Base-by-base conservation (phyloP, 1,139 yeast genomes). In the Kodamaea arcana region DNA sequence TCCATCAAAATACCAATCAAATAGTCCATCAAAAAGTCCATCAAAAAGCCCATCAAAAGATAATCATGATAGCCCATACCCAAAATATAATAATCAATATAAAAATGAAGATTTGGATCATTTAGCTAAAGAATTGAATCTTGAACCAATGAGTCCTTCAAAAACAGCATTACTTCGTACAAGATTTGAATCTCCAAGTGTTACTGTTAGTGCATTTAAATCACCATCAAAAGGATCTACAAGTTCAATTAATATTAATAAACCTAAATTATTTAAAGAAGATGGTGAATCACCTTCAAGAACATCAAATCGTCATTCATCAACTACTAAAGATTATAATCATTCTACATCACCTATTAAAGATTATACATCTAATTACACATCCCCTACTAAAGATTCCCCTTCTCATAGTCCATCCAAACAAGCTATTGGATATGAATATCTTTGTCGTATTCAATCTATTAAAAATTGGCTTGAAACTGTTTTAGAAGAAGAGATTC, bases 361-460 rank as follows among this genome's bases (percentile, higher is more conserved):
- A 8, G 25, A 15, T 21, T 15, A 15, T 15, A 15, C 29, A 11
- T 17, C 30, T 3, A n/a, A 23, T 8, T 15, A 27, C 21, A 11
- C 7, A 15, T 20, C 31, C 4, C 34, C 34, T 12, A 24, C 14
- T 14, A 27, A 28, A 14, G 28, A 8, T 20, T 40, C 8, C 26
- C 40, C 16, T 9, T 35, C 24, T 37, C 50, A 58, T 3, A 56
- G 65, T 7, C 53, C 48, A 16, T 47, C 61, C 36, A 59, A 56
- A 11, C 57, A 56, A 32, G 57, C 70, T 1, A 62, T 65, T 1
- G 75, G 72, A 0, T 86, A 87, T 49, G 95, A 88, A 52, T 92
- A 87, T 52, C 69, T 92, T 25, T 92, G 97, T 54, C 80, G 96
- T 46, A 80, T 92, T 22, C 79, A 80, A 27, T 96, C 94, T 48